phyloP scores from a whole-genome alignment of 768 basidiomycete genomes.

The Candolleomyces efflorescens region DNA sequence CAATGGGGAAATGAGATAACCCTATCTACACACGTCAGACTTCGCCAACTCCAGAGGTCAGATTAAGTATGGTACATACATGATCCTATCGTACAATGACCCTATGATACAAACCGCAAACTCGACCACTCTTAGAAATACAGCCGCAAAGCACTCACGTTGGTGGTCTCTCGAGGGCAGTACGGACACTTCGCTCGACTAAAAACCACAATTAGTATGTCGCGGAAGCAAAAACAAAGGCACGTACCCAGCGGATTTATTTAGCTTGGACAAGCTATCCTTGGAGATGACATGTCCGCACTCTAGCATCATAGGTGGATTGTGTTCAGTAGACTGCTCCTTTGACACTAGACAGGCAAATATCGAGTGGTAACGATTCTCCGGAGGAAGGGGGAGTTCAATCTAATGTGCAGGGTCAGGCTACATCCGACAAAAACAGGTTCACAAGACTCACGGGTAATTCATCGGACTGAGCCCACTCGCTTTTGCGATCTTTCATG shows the following conservation, averaged over 20 bases:
- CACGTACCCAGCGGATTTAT: conserved; percentile 71
- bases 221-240: conserved; percentile 4
- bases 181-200: conserved; percentile 97
- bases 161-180: conserved; percentile 78
- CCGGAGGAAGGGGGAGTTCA: conserved; percentile 83
- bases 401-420: conserved; percentile 52
- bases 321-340: conserved; percentile 88
- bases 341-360: conserved; percentile 98
- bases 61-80: not conserved
- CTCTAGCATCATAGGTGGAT: conserved; percentile 97
- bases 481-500: conserved; percentile 89
- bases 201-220: not conserved
- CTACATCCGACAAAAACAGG: not conserved
- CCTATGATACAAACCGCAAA: not conserved
- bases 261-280: conserved; percentile 86
- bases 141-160: conserved; percentile 54
- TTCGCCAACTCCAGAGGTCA: not conserved
- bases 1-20: too few relatives aligned
- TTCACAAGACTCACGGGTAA: conserved; percentile 58
- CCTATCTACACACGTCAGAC: too few relatives aligned
- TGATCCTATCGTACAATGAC: not conserved
- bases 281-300: conserved; percentile 96
- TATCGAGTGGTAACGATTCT: conserved; percentile 93
- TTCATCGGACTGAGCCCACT: conserved; percentile 88
- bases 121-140: conserved; percentile 50